Evolutionary conservation across 805 yeast species (phyloP).

Genomic region (Schwanniomyces polymorphus): DNA sequence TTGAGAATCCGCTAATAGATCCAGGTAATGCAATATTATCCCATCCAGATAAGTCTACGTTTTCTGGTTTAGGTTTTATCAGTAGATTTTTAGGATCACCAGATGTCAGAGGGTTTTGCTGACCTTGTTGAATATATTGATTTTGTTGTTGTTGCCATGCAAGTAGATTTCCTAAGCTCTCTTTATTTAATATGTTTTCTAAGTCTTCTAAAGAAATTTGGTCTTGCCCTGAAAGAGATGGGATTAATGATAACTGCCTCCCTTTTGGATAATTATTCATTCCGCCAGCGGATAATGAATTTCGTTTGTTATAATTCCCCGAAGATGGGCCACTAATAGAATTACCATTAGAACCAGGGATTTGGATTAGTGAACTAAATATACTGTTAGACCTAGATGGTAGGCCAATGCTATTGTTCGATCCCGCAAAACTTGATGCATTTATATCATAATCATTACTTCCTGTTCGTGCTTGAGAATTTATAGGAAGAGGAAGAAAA

Average conservation of each 20-base stretch:
- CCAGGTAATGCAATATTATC: constrained; percentile 24
- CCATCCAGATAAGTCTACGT: constrained; percentile 30
- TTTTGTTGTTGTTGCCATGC: constrained; percentile 25
- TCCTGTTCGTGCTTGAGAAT: constrained; percentile 12
- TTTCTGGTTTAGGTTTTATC: constrained; percentile 23
- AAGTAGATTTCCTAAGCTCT: constrained; percentile 28
- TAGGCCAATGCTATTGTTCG: constrained; percentile 14
- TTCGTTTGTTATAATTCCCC: constrained; percentile 4
- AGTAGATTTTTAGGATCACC: constrained; percentile 10
- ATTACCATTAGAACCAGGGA: constrained; percentile 35
- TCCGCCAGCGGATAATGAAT: constrained; percentile 11
- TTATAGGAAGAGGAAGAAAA: constrained; percentile 37
- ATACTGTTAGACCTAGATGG: constrained; percentile 37
- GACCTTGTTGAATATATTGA: neutral
- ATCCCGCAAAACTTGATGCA: constrained; percentile 5
- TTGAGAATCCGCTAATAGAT: constrained; percentile 28
- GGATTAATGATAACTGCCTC: constrained; percentile 19
- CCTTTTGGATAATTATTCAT: constrained; percentile 5
- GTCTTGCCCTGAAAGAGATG: constrained; percentile 14
- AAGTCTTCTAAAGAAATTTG: constrained; percentile 27
- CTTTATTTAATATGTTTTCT: constrained; percentile 33
- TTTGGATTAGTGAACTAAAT: constrained; percentile 38
- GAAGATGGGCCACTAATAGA: constrained; percentile 28
- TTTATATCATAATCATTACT: constrained; percentile 10
- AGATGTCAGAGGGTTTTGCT: constrained; percentile 11